phyloP scores from a whole-genome alignment of 1,139 yeast species.

The Yamadazyma buinensis region DNA sequence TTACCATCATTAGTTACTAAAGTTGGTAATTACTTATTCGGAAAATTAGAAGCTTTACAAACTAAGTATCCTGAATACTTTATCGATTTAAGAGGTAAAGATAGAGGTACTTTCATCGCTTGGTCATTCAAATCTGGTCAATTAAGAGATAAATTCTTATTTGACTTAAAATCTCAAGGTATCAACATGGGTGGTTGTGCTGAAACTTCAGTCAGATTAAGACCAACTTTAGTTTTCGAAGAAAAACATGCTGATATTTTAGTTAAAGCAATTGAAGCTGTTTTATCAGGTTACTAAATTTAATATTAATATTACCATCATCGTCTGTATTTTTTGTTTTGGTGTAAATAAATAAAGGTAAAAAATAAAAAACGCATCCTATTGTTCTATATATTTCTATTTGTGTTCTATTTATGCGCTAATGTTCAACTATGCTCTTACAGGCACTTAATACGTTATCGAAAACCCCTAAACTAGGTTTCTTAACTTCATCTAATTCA shows the following conservation, averaged over 20 bases:
- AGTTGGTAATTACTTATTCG: conserved; percentile 59
- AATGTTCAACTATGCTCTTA: conserved; percentile 21
- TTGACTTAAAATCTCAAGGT: conserved; percentile 50
- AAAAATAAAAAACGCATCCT: no score
- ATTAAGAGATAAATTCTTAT: conserved; percentile 49
- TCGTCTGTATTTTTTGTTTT: not conserved
- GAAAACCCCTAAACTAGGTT: conserved; percentile 47
- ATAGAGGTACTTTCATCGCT: conserved; percentile 72
- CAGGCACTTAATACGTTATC: conserved; percentile 49
- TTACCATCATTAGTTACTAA: conserved; percentile 49
- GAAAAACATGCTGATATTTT: conserved; percentile 64
- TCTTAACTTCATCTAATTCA: conserved; percentile 33
- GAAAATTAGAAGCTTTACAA: conserved; percentile 40
- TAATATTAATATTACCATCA: no score
- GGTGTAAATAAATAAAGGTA: no score
- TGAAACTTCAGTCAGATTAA: conserved; percentile 58
- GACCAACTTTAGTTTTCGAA: conserved; percentile 69
- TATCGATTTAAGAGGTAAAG: conserved; percentile 60
- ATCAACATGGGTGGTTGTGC: conserved; percentile 76
- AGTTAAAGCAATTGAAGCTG: conserved; percentile 46
- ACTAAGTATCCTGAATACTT: conserved; percentile 42
- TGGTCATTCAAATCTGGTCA: conserved; percentile 54
- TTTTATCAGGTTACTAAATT: conserved; percentile 33
- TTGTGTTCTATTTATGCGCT: no score
- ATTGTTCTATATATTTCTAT: no score